phyloP scores from a whole-genome alignment of 2,329 filamentous ascomycete genomes.

The Botrytis sinoallii region DNA sequence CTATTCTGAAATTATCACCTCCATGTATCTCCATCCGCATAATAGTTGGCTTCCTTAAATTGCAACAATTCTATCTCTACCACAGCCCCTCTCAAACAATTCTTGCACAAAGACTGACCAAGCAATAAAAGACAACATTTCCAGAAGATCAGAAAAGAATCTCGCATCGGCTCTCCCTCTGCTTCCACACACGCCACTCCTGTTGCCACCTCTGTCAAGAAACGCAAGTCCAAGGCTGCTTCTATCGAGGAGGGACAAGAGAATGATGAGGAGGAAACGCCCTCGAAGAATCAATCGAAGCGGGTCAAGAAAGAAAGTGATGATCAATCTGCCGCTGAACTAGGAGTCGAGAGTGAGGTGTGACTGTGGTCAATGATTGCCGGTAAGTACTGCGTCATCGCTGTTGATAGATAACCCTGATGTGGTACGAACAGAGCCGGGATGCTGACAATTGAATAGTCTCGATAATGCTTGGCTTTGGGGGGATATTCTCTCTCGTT shows the following conservation, averaged over 20 bases:
- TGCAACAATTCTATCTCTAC: not conserved
- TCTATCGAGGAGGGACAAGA: not conserved
- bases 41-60: not conserved
- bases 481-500: not conserved
- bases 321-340: not conserved
- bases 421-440: no score
- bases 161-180: not conserved
- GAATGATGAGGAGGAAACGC: slow-evolving; percentile 16
- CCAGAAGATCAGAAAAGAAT: slow-evolving; percentile 34
- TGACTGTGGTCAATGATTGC: not conserved
- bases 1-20: no score
- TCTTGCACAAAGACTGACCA: not conserved
- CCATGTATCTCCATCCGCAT: not conserved
- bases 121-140: slow-evolving; percentile 33
- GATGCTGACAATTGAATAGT: not conserved
- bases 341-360: not conserved
- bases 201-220: slow-evolving; percentile 4
- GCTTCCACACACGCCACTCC: not conserved
- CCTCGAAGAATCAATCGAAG: slow-evolving; percentile 15
- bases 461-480: not conserved
- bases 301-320: slow-evolving; percentile 3
- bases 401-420: not conserved
- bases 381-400: not conserved
- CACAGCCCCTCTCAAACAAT: not conserved
- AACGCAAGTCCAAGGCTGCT: slow-evolving; percentile 3